Base-by-base conservation (phyloP, 129 eudicot species). In the Flaveria ramosissima region DNA sequence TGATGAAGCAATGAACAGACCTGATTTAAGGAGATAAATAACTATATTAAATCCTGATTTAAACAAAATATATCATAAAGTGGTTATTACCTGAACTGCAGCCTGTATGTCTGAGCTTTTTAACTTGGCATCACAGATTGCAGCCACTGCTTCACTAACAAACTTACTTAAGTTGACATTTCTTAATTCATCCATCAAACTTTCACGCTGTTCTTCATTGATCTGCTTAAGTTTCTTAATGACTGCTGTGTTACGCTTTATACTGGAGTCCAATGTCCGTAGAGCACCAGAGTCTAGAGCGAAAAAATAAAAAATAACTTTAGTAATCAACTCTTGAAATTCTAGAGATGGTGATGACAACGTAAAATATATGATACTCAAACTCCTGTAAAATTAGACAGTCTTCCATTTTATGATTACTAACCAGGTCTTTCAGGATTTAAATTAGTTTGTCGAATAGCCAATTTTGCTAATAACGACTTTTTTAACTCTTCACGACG, bases 1-100 rank as follows among this genome's bases (percentile, higher is more conserved):
- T 94, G 98, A 80, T 94, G 98, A 81, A 94, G 98, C 90, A 91
- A 83, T 4, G 98, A 94, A 81, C 98, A 94, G 51, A 94, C 91
- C 98, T 94, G 85, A 66, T 42, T 19, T 30, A 32, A 27, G 6
- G 3, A 62, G 42, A 16, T 46, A 72, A 16, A 24, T 64, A 23
- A 24, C 3, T 15, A 30, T 13, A 27, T 3, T 23, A 27, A 27
- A 62, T 30, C 43, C 68, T 26, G 68, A 62, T 62, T 24, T 62
- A 62, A 62, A 43, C 21, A 7, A 0, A 10, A 41, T 20, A 39
- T 2, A 17, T 66, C 51, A 66, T 66, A 66, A 36, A n/a, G n/a
- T 39, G 41, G 17, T 42, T 74, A 36, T 60, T 78, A 94, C 98
- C 92, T 89, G 98, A 71, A 94, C 98, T 27, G 98, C 98, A 77